Evolutionary conservation across 2,329 filamentous ascomycete species (phyloP).

Genomic region (Stagonosporopsis vannaccii): DNA sequence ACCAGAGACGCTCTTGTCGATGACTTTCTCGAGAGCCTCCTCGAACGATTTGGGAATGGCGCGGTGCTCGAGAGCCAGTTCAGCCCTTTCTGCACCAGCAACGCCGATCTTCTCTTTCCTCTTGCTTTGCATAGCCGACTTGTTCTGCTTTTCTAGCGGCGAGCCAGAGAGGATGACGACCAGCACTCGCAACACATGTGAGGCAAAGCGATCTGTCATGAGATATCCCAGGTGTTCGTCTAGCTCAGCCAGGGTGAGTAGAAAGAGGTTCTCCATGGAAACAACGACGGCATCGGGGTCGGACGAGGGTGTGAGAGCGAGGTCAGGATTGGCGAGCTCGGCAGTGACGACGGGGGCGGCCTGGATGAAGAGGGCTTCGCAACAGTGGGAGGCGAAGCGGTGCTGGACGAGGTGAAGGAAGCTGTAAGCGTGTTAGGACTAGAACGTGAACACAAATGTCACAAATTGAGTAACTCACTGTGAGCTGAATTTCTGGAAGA

Average conservation of each 20-base stretch:
- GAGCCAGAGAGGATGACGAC: constrained; percentile 85
- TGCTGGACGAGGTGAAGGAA: constrained; percentile 92
- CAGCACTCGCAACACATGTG: constrained; percentile 86
- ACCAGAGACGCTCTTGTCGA: constrained; percentile 74
- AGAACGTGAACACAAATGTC: neutral
- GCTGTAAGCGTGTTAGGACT: constrained; percentile 46
- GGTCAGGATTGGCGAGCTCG: constrained; percentile 66
- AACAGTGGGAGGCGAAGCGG: constrained; percentile 96
- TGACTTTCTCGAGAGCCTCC: constrained; percentile 79
- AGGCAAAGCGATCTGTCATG: constrained; percentile 87
- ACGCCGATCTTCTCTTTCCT: constrained; percentile 82
- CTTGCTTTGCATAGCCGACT: constrained; percentile 84
- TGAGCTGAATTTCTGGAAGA: constrained; percentile 85
- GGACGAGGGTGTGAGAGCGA: constrained; percentile 52
- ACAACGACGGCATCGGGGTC: constrained; percentile 60
- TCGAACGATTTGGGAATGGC: constrained; percentile 81
- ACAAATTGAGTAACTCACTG: constrained; percentile 60
- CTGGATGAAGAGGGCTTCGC: constrained; percentile 88
- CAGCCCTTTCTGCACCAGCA: constrained; percentile 58
- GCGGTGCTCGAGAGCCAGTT: constrained; percentile 46
- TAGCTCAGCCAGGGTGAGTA: constrained; percentile 85
- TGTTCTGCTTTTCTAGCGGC: constrained; percentile 70
- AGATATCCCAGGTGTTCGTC: constrained; percentile 83
- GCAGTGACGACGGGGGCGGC: constrained; percentile 79
- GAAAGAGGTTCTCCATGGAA: constrained; percentile 84